These are phyloP conservation scores for Cryptosporidium meleagridis DNA, from an alignment of 169 alveolate species.

Conservation along the genomic window DNA sequence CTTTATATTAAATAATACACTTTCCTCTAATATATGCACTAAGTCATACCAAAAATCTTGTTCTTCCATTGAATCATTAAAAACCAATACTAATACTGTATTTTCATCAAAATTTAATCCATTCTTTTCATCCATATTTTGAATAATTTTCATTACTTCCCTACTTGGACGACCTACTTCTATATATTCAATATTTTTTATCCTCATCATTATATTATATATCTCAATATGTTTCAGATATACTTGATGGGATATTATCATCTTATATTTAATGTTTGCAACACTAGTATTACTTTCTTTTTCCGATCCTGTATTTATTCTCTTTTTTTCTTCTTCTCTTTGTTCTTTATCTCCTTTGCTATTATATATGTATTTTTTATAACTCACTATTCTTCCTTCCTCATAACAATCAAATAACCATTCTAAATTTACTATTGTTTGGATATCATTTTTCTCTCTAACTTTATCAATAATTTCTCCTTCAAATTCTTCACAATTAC, in stretches of 20 bases:
- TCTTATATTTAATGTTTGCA: not conserved
- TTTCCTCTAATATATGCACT: constrained; percentile 3
- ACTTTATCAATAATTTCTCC: not conserved
- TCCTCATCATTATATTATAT: not conserved
- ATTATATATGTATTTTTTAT: not conserved
- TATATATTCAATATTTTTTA: not conserved
- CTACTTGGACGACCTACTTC: constrained; percentile 53
- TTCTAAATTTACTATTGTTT: constrained; percentile 2
- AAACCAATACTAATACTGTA: not conserved
- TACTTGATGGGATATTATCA: constrained; percentile 16
- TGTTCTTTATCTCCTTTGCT: not conserved
- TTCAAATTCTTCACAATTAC: not conserved
- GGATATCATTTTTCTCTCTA: not conserved
- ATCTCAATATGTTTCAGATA: constrained; percentile 4
- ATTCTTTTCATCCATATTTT: not conserved
- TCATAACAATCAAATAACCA: constrained; percentile 73
- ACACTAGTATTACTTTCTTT: not conserved
- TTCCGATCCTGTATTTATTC: not conserved
- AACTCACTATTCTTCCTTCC: constrained; percentile 48
- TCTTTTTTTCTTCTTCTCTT: not conserved
- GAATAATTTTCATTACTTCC: not conserved
- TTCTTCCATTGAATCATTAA: constrained; percentile 50
- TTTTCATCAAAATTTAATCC: not conserved
- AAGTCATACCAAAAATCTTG: constrained; percentile 70
- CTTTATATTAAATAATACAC: constrained; percentile 4